phyloP scores from a whole-genome alignment of 352 stramenopile genomes.

The Blastocystis sp. region DNA sequence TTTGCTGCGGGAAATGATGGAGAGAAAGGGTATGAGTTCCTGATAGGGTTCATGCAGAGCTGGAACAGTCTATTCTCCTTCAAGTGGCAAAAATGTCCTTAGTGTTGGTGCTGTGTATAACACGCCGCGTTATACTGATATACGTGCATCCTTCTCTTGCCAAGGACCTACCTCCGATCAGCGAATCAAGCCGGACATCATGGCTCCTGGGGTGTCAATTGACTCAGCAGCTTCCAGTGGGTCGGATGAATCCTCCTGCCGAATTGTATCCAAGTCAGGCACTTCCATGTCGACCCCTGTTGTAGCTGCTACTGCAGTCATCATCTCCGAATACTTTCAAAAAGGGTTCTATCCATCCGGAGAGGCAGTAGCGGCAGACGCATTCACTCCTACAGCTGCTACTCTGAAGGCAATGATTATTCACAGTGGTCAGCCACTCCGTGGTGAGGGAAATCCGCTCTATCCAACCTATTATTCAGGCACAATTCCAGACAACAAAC shows the following conservation, averaged over 20 bases:
- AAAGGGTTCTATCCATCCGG: slow-evolving; percentile 63
- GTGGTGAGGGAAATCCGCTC: background rate
- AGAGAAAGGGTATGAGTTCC: slow-evolving; percentile 65
- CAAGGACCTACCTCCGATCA: slow-evolving; percentile 66
- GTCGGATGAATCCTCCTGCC: background rate
- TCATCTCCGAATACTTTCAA: slow-evolving; percentile 66
- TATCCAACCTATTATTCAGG: background rate
- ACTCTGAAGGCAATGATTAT: slow-evolving; percentile 66
- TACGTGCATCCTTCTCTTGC: slow-evolving; percentile 62
- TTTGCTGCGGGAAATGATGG: slow-evolving; percentile 80
- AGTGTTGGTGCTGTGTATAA: slow-evolving; percentile 73
- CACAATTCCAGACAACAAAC: background rate
- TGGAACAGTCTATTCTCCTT: slow-evolving; percentile 69
- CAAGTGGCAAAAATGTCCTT: slow-evolving; percentile 76
- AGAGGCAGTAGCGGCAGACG: slow-evolving; percentile 46
- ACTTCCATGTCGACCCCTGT: slow-evolving; percentile 67
- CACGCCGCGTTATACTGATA: slow-evolving; percentile 65
- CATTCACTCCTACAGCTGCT: slow-evolving; percentile 64
- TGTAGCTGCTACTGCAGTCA: slow-evolving; percentile 64
- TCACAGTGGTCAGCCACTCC: slow-evolving; percentile 62
- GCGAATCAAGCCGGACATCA: slow-evolving; percentile 68
- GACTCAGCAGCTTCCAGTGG: slow-evolving; percentile 62
- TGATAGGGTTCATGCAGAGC: background rate
- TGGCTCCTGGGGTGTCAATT: slow-evolving; percentile 65
- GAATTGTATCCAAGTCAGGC: slow-evolving; percentile 58